Evolutionary conservation across 169 alveolate species (phyloP), one percentile per base, ranked within the genome.

Genomic region (Haemoproteus tartakovskyi): DNA sequence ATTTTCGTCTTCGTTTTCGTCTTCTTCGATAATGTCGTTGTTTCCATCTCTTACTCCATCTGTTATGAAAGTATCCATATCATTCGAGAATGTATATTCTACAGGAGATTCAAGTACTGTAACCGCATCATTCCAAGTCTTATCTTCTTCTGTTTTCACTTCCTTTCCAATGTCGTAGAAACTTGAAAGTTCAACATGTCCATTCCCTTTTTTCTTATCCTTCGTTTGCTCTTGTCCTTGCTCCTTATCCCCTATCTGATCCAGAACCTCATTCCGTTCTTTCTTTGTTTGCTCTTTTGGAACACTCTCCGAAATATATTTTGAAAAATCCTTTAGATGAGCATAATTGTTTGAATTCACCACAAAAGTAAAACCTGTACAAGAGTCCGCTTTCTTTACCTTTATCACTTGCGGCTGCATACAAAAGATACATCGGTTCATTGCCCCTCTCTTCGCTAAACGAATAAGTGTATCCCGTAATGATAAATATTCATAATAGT

Each of bases 191-290:
- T 50, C 63, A 38, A 62, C 60, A 16, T 16, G 12, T 12, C 4
- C 29, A 1, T 22, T 16, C 5, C 6, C 21, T 2, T 45, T 19
- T 1, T 41, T 83, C 56, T 46, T 61, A 51, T 59, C 29, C 62
- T 50, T 48, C 79, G 38, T 79, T 56, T 24, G 27, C 78, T 54
- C 60, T 81, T 12, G 43, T 62, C 2, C 40, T 41, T 24, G 43
- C 19, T n/a, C n/a, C n/a, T n/a, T n/a, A 40, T 62, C 22, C 29
- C 84, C 79, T 62, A 78, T 56, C 38, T 87, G 56, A 50, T 74
- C 63, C 48, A 84, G n/a, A 43, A 26, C 9, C 29, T 67, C n/a
- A 54, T 54, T 11, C 57, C 22, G 16, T 67, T 24, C 1, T 16
- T 0, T 18, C 82, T 70, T 18, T 52, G 8, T 64, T 67, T 6